Base-by-base conservation (phyloP, 352 stramenopile species). In the Globisporangium nagaii region DNA sequence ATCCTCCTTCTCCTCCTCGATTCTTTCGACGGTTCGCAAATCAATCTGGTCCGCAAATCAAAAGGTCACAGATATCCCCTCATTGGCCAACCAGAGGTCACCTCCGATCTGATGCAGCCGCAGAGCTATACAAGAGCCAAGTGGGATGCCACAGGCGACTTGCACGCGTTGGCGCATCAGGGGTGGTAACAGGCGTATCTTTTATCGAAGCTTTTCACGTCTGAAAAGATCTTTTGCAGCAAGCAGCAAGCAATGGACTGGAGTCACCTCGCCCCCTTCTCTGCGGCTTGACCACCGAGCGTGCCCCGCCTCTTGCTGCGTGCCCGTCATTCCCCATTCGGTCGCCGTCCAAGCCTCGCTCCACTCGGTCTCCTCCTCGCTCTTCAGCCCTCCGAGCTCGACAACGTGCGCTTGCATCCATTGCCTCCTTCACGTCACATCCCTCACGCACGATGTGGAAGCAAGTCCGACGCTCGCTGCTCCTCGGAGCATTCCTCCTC, bases 401-500 rank as follows among this genome's bases (percentile, higher is more conserved):
- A n/a, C n/a, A n/a, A n/a, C n/a, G n/a, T n/a, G n/a, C n/a, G 31
- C 39, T 35, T n/a, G 24, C 28, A 37, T 27, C 35, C 6, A 24
- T 45, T 53, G 25, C 43, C 40, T 51, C 58, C 58, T 63, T 54
- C 31, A 12, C 55, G 28, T 13, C 45, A 41, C n/a, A 20, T n/a
- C 40, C 19, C 10, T 20, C 19, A 17, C 25, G 6, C 19, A 19
- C 11, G 4, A 62, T 66, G 59, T 66, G 59, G 59, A 66, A 46
- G 28, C 44, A 36, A 37, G 42, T 32, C 20, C 53, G 46, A 22
- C 43, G 40, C 44, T 32, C 54, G 7, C 24, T 73, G 25, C 35
- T 77, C 37, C 46, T 79, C 34, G 57, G 68, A 7, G 55, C 67
- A 7, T 45, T 56, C 19, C 51, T 79, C 13, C 24, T 61, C 22